Evolutionary conservation across 1,284 basidiomycete species (phyloP).

Genomic region (Cutaneotrichosporon spelunceum): DNA sequence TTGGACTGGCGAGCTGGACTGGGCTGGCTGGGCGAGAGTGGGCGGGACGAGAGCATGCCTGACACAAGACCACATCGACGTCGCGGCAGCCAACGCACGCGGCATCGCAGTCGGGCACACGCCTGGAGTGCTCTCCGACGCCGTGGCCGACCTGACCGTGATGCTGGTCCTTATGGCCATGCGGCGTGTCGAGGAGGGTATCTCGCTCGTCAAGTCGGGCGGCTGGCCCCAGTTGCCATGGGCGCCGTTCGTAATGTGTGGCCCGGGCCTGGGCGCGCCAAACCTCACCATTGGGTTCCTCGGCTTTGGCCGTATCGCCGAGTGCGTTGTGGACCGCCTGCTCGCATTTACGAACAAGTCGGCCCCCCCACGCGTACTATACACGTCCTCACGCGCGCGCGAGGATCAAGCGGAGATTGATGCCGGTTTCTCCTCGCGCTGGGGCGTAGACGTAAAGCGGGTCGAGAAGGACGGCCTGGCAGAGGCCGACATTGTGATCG

Average conservation of each 20-base stretch:
- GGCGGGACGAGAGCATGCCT: too few species aligned
- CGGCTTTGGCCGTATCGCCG: slow-evolving; percentile 89
- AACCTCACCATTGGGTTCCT: slow-evolving; percentile 74
- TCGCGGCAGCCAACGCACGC: slow-evolving; percentile 61
- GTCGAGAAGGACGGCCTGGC: slow-evolving; percentile 69
- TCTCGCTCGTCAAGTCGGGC: slow-evolving; percentile 64
- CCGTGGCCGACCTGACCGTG: slow-evolving; percentile 81
- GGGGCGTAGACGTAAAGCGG: slow-evolving; percentile 59
- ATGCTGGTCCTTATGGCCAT: slow-evolving; percentile 90
- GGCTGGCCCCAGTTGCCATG: slow-evolving; percentile 69
- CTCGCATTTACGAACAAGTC: slow-evolving; percentile 63
- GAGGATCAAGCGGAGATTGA: slow-evolving; percentile 56
- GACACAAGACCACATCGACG: slow-evolving; percentile 68
- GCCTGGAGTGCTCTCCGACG: slow-evolving; percentile 81
- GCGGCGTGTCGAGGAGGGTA: slow-evolving; percentile 67
- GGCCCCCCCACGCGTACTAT: slow-evolving; percentile 36
- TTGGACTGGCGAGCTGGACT: too few species aligned
- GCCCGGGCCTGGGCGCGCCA: slow-evolving; percentile 54
- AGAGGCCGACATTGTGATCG: slow-evolving; percentile 71
- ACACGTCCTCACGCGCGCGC: slow-evolving; percentile 39
- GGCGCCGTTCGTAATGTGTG: slow-evolving; percentile 62
- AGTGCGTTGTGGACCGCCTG: slow-evolving; percentile 71
- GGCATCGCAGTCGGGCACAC: slow-evolving; percentile 82
- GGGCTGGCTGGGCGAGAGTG: too few species aligned
- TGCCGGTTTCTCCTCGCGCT: slow-evolving; percentile 54